Conservation (phyloP, 805 yeast genomes). For the Wickerhamiella spandovensis region DNA sequence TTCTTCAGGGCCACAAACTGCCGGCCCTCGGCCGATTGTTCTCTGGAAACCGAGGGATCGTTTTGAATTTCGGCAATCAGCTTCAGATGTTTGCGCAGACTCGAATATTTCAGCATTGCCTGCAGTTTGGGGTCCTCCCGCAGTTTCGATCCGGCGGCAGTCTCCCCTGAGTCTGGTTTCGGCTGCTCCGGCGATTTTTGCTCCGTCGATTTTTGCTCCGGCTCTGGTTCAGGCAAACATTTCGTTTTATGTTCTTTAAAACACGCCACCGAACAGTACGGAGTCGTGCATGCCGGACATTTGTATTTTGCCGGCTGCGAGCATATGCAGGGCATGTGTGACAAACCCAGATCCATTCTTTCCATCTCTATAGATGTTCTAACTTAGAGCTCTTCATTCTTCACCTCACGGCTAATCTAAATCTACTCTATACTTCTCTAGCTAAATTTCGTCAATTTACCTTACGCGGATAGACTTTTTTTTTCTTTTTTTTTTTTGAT, state of each 20-base stretch:
- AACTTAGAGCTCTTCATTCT: no score
- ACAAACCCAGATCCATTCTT: not conserved
- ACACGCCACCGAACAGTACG: conserved; percentile 45
- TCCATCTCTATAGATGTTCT: no score
- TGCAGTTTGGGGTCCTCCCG: conserved; percentile 32
- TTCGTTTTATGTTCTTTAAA: conserved; percentile 35
- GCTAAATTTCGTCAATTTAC: no score
- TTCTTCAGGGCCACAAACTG: conserved; percentile 47
- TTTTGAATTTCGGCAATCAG: conserved; percentile 35
- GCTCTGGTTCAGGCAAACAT: conserved; percentile 17
- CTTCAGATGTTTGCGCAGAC: conserved; percentile 43
- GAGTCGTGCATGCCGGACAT: conserved; percentile 38
- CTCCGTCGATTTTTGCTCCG: not conserved
- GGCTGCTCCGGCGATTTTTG: not conserved
- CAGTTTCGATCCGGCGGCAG: not conserved
- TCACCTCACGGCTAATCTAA: conserved; percentile 1
- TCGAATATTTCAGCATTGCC: conserved; percentile 35
- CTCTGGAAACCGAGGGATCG: conserved; percentile 37
- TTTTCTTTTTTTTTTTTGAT: no score
- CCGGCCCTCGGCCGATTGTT: conserved; percentile 40
- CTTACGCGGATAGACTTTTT: no score
- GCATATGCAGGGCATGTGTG: not conserved
- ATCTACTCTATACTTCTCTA: no score
- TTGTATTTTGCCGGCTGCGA: conserved; percentile 30
- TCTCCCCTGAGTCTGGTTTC: not conserved